Percentiles rank a stretch among this genome's conserved stretches.
Conservation (phyloP, 108 stramenopile genomes). For the Conticribra weissflogii region DNA sequence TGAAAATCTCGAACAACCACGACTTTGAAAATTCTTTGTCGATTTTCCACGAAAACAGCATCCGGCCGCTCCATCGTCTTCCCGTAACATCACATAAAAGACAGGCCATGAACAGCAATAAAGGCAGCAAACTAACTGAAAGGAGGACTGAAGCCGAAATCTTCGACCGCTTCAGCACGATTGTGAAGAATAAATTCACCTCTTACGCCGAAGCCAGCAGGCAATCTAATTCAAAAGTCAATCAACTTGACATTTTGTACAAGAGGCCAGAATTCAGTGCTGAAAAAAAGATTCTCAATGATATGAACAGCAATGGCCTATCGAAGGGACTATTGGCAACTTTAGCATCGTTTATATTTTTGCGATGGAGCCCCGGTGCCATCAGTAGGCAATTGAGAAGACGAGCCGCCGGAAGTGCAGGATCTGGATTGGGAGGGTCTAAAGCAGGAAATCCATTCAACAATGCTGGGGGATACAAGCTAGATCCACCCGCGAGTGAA, state of each 20-base stretch:
- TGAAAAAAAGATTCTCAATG: conserved; percentile 38
- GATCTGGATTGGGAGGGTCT: neutral
- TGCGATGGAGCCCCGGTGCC: conserved; percentile 24
- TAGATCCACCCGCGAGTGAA: conserved; percentile 15
- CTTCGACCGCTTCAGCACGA: neutral
- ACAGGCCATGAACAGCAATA: neutral
- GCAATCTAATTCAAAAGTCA: conserved; percentile 9
- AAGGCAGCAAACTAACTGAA: neutral
- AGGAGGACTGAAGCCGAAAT: neutral
- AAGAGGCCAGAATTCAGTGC: conserved; percentile 31
- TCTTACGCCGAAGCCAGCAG: neutral
- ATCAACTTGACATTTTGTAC: conserved; percentile 30
- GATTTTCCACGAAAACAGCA: conserved; percentile 30
- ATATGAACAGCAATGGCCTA: conserved; percentile 42
- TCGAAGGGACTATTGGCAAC: conserved; percentile 28
- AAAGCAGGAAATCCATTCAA: conserved; percentile 33
- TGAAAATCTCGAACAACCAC: too few species aligned
- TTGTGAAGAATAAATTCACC: neutral
- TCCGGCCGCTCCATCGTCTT: conserved; percentile 1
- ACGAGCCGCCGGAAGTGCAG: conserved; percentile 17
- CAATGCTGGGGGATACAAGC: conserved; percentile 29
- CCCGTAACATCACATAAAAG: too few species aligned
- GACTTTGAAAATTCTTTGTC: conserved; percentile 38
- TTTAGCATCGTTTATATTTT: conserved; percentile 37
- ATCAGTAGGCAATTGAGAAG: conserved; percentile 31